A percentile compares a stretch with the other conserved stretches of the same genome.
phyloP scores from a whole-genome alignment of 2,329 filamentous ascomycete species.

The Coleophoma crateriformis region DNA sequence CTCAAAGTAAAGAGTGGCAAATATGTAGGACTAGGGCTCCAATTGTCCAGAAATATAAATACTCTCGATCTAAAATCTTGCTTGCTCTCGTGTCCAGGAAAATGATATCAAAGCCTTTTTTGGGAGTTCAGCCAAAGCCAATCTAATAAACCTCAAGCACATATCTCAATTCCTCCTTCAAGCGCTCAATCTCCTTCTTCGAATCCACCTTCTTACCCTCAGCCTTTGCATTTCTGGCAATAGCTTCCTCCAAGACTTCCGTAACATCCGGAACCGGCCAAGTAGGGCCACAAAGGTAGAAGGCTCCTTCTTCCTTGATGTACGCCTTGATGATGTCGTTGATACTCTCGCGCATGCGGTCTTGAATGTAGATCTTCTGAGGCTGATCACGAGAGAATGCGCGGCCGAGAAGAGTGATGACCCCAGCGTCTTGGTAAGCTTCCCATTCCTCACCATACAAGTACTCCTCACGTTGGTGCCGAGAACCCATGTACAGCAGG shows the following conservation, averaged over 20 bases:
- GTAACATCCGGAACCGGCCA: constrained; percentile 99
- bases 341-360: constrained; percentile 88
- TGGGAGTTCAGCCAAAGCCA: neutral
- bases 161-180: constrained; percentile 93
- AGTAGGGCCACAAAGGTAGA: constrained; percentile 96
- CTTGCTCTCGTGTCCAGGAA: no score
- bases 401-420: constrained; percentile 87
- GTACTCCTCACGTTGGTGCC: constrained; percentile 97
- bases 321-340: constrained; percentile 80
- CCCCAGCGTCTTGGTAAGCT: constrained; percentile 89
- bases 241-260: constrained; percentile 87
- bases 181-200: constrained; percentile 87
- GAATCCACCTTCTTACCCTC: constrained; percentile 77
- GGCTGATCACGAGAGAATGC: constrained; percentile 97
- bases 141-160: constrained; percentile 91
- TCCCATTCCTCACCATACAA: constrained; percentile 99
- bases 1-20: no score
- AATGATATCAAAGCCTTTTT: no score
- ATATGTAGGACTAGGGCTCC: no score
- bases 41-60: no score
- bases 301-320: constrained; percentile 79
- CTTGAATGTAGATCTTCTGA: constrained; percentile 99
- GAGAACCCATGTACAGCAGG: constrained; percentile 92
- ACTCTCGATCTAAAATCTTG: no score
- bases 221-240: constrained; percentile 66